Percentiles rank a stretch among this genome's conserved stretches.
Conservation (phyloP, 208 protist genomes). For the Angomonas ambiguus region DNA sequence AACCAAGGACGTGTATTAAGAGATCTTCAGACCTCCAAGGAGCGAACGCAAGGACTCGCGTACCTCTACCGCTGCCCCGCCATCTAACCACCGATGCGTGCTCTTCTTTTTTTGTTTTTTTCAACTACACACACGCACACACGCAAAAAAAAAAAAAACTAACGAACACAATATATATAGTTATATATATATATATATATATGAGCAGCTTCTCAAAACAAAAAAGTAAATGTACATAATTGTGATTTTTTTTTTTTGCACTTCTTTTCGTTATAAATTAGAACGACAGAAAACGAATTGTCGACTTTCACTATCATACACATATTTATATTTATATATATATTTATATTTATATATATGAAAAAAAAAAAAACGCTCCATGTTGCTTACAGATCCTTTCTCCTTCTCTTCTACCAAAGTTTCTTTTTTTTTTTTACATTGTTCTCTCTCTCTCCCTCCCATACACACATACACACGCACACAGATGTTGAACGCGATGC, state of each 20-base stretch:
- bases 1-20: conserved; percentile 44
- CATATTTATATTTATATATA: too few species aligned
- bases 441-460: conserved; percentile 12
- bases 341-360: too few species aligned
- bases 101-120: conserved; percentile 11
- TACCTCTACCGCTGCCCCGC: conserved; percentile 92
- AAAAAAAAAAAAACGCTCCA: neutral
- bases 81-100: conserved; percentile 33
- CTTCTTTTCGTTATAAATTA: too few species aligned
- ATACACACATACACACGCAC: neutral
- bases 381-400: neutral
- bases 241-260: too few species aligned
- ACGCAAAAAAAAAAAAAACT: neutral
- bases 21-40: conserved; percentile 79
- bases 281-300: too few species aligned
- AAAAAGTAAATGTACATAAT: too few species aligned
- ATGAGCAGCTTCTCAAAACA: too few species aligned
- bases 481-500: neutral
- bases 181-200: neutral
- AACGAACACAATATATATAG: too few species aligned
- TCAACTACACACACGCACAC: too few species aligned
- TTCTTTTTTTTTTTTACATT: neutral
- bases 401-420: neutral
- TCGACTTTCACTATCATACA: too few species aligned
- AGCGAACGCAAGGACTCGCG: conserved; percentile 81